A percentile compares a stretch with the other conserved stretches of the same genome.
Evolutionary conservation across 495 filamentous ascomycete species (phyloP).

Genomic region (Xylaria nigripes): DNA sequence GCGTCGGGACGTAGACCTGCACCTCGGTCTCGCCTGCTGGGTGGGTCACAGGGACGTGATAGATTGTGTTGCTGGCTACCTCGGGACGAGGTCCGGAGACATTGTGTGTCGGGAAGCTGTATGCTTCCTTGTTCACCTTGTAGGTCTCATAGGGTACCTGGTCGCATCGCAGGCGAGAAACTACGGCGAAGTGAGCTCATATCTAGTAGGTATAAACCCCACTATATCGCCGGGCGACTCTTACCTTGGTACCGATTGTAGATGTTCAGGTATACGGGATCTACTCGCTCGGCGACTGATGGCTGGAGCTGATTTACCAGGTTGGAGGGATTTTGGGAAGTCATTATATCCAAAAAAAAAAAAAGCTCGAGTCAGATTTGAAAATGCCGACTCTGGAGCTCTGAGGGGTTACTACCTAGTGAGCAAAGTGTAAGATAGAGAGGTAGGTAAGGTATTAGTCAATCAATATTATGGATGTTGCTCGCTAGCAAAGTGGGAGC

Average conservation of each 20-base stretch:
- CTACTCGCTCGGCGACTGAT: slow-evolving; percentile 24
- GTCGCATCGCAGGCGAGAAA: slow-evolving; percentile 22
- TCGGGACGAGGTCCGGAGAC: slow-evolving; percentile 19
- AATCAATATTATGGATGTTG: background rate
- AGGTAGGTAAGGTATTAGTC: background rate
- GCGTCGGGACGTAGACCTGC: slow-evolving; percentile 28
- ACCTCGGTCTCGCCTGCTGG: slow-evolving; percentile 28
- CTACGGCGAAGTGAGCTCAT: slow-evolving; percentile 2
- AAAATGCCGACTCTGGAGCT: background rate
- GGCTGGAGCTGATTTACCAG: slow-evolving; percentile 26
- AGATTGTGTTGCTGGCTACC: slow-evolving; percentile 26
- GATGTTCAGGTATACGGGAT: slow-evolving; percentile 29
- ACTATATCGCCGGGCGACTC: background rate
- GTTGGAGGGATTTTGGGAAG: slow-evolving; percentile 17
- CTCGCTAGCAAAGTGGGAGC: background rate
- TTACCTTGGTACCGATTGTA: slow-evolving; percentile 32
- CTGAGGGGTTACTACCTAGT: background rate
- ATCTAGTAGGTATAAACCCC: background rate
- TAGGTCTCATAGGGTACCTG: slow-evolving; percentile 34
- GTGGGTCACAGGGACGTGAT: slow-evolving; percentile 25
- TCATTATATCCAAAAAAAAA: slow-evolving; percentile 16
- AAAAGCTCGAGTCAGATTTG: background rate
- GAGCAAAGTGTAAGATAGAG: background rate
- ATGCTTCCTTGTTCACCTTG: slow-evolving; percentile 25
- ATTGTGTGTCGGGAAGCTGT: slow-evolving; percentile 24